Conservation (phyloP, 306 rosid species). For the Dalbergia oliveri region DNA sequence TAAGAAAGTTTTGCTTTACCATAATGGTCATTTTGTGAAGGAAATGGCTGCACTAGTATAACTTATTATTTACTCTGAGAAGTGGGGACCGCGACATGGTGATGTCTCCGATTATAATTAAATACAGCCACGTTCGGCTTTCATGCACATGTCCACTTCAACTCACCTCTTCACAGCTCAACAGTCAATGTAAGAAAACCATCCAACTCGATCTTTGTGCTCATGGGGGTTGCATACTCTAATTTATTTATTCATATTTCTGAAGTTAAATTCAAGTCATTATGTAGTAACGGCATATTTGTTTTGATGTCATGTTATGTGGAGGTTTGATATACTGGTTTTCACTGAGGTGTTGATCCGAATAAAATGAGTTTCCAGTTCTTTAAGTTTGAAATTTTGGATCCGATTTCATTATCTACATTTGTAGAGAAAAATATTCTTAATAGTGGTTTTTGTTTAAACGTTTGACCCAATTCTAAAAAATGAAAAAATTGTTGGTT, state of each 20-base stretch:
- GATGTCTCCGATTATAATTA: slow-evolving; percentile 14
- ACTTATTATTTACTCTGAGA: neutral
- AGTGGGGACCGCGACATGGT: slow-evolving; percentile 12
- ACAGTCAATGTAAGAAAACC: slow-evolving; percentile 8
- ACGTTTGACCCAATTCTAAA: too few relatives aligned
- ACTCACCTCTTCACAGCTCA: slow-evolving; percentile 7
- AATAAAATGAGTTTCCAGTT: too few relatives aligned
- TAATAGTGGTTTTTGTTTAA: too few relatives aligned
- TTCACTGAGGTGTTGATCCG: too few relatives aligned
- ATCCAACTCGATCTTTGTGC: neutral
- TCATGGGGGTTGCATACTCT: too few relatives aligned
- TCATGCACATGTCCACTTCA: neutral
- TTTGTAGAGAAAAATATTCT: too few relatives aligned
- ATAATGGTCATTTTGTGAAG: neutral
- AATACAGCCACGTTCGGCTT: neutral
- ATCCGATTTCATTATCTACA: too few relatives aligned
- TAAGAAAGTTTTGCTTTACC: neutral
- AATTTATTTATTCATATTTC: neutral
- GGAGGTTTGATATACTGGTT: neutral
- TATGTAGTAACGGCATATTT: neutral
- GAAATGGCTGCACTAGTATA: neutral
- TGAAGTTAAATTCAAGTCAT: too few relatives aligned
- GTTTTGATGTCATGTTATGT: too few relatives aligned
- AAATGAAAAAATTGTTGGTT: too few relatives aligned
- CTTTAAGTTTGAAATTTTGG: too few relatives aligned